Evolutionary conservation across 306 rosid species (phyloP).

Genomic region (Casuarina cunninghamiana): DNA sequence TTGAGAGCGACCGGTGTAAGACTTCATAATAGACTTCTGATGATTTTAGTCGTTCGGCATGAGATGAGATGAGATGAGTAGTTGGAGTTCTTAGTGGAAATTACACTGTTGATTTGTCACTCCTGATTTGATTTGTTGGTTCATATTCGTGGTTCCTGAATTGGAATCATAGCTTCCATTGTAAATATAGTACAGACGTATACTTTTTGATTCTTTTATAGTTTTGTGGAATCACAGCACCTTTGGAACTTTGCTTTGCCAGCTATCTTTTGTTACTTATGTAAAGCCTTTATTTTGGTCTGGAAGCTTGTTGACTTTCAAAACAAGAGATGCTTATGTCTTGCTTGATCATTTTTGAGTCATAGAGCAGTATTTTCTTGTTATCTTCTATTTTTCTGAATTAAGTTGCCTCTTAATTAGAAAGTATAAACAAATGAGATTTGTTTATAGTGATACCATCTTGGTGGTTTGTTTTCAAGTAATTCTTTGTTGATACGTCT

Average conservation of each 20-base stretch:
- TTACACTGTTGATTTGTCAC: conserved; percentile 28
- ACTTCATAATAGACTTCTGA: conserved; percentile 16
- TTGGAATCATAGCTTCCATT: conserved; percentile 26
- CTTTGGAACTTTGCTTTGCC: neutral
- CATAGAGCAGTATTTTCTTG: neutral
- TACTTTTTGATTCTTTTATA: conserved; percentile 31
- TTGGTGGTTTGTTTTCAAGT: neutral
- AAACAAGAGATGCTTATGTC: neutral
- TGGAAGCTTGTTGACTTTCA: conserved; percentile 17
- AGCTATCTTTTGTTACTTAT: neutral
- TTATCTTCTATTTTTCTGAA: neutral
- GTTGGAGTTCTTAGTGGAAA: conserved; percentile 29
- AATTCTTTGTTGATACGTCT: neutral
- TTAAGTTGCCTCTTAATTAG: neutral
- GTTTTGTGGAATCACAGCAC: conserved; percentile 9
- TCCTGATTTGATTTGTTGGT: conserved; percentile 28
- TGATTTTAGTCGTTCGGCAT: neutral
- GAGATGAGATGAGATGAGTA: conserved; percentile 10
- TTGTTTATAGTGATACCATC: neutral
- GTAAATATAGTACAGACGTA: conserved; percentile 42
- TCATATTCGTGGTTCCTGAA: conserved; percentile 28
- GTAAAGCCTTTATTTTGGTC: neutral
- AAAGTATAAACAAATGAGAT: neutral
- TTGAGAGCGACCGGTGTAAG: conserved; percentile 28
- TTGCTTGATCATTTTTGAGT: neutral